A percentile compares a stretch with the other conserved stretches of the same genome.
phyloP scores from a whole-genome alignment of 2,329 filamentous ascomycete genomes.

The Paraphaeosphaeria minitans region DNA sequence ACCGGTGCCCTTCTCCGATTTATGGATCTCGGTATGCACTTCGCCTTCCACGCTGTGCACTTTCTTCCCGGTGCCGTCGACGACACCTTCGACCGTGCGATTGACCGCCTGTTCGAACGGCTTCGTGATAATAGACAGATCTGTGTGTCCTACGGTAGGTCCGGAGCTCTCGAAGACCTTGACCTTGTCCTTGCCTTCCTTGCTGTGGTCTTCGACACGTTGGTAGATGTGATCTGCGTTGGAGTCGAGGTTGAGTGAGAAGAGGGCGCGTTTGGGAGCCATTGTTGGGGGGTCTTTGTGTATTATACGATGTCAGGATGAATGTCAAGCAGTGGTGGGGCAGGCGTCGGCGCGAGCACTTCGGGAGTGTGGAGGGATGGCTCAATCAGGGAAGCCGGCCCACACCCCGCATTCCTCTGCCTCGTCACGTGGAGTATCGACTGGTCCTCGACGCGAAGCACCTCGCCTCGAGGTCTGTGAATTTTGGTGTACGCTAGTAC shows the following conservation, averaged over 20 bases:
- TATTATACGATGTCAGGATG: constrained; percentile 29
- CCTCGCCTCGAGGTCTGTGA: constrained; percentile 4
- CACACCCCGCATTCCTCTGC: constrained; percentile 1
- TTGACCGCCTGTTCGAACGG: constrained; percentile 44
- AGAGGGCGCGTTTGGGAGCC: constrained; percentile 39
- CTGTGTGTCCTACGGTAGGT: constrained; percentile 38
- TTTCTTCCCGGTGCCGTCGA: constrained; percentile 34
- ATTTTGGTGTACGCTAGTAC: not conserved
- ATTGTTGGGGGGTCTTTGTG: constrained; percentile 18
- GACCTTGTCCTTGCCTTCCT: constrained; percentile 35
- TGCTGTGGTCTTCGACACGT: constrained; percentile 44
- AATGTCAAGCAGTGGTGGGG: constrained; percentile 4
- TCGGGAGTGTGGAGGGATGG: constrained; percentile 4
- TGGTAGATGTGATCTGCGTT: constrained; percentile 47
- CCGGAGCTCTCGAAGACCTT: constrained; percentile 44
- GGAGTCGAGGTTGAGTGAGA: constrained; percentile 48
- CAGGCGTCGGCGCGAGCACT: constrained; percentile 8
- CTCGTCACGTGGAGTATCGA: constrained; percentile 6
- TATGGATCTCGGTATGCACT: constrained; percentile 23
- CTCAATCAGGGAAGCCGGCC: constrained; percentile 5
- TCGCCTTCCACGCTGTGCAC: constrained; percentile 30
- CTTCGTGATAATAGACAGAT: constrained; percentile 43
- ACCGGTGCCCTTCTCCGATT: constrained; percentile 14
- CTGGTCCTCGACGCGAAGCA: constrained; percentile 6
- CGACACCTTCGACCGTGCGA: constrained; percentile 37